A percentile compares a stretch with the other conserved stretches of the same genome.
Conservation (phyloP, 495 filamentous ascomycete genomes). For the Xylaria intraflava region DNA sequence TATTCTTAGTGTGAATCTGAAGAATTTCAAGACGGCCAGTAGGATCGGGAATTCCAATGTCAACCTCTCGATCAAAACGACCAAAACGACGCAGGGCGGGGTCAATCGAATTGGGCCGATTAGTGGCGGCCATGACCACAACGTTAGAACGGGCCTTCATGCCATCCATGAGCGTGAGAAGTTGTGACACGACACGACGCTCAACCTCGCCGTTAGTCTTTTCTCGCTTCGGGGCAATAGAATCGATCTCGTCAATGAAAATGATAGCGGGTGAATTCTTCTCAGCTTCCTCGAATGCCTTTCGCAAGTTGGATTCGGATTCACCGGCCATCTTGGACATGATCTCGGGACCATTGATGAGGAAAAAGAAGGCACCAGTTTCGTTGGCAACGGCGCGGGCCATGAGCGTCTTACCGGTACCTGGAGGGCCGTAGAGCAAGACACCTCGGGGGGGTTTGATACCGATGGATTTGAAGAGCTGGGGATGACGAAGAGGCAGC, state of each 20-base stretch:
- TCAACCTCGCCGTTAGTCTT: conserved; percentile 99
- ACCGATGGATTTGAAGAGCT: conserved; percentile 99
- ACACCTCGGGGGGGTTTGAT: conserved; percentile 99
- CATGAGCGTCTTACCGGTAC: conserved; percentile 99
- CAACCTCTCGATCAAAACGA: conserved; percentile 97
- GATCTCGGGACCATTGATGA: conserved; percentile 98
- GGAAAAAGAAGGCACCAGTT: conserved; percentile 98
- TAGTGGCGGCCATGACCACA: conserved; percentile 97
- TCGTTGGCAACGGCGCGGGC: conserved; percentile 97
- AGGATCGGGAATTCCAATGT: conserved; percentile 95
- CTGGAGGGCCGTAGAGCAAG: conserved; percentile 91
- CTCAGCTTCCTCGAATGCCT: conserved; percentile 98
- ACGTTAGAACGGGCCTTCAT: conserved; percentile 99
- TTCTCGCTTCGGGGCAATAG: conserved; percentile 97
- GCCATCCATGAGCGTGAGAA: conserved; percentile 97
- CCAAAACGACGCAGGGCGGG: conserved; percentile 95
- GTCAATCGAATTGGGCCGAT: conserved; percentile 95
- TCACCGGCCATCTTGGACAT: conserved; percentile 99
- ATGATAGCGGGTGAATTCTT: conserved; percentile 99
- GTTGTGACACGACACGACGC: conserved; percentile 94
- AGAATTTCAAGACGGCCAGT: conserved; percentile 98
- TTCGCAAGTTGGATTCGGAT: conserved; percentile 93
- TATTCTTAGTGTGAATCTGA: conserved; percentile 99
- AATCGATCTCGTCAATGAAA: conserved; percentile 99
- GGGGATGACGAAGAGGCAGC: conserved; percentile 89